A percentile compares a stretch with the other conserved stretches of the same genome.
Conservation (phyloP, 2,329 filamentous ascomycete species). For the Rhexocercosporidium sp. region DNA sequence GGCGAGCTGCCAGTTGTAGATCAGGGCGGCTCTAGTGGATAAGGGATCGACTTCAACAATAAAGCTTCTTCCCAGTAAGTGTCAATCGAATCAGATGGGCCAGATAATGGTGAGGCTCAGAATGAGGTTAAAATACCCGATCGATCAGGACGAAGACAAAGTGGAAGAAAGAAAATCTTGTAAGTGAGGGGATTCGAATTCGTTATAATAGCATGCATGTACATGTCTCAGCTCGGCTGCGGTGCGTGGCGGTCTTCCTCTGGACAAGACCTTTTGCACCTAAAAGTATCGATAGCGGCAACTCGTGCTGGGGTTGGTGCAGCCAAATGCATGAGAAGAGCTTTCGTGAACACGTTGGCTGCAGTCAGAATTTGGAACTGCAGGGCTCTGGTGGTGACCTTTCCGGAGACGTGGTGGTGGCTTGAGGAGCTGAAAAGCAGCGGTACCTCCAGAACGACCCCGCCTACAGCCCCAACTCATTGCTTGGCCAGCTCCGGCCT, state of each 20-base stretch:
- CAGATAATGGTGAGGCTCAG: background rate
- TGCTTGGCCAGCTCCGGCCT: constrained; percentile 3
- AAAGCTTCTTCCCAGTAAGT: background rate
- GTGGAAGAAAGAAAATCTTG: background rate
- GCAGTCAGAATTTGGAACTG: background rate
- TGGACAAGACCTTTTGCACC: constrained; percentile 1
- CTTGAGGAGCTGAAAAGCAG: constrained; percentile 12
- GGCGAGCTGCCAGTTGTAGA: constrained; percentile 14
- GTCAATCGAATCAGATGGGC: constrained; percentile 5
- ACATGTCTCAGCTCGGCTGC: constrained; percentile 18
- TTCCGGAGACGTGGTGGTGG: background rate
- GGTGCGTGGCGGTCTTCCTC: constrained; percentile 1
- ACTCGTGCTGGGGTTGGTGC: constrained; percentile 1
- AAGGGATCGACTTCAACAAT: constrained; percentile 6
- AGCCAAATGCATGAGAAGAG: background rate
- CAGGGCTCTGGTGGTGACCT: background rate
- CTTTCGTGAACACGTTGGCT: background rate
- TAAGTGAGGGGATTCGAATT: constrained; percentile 9
- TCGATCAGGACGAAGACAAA: background rate
- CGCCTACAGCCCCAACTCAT: background rate
- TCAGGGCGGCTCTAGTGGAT: constrained; percentile 9
- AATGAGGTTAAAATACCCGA: background rate
- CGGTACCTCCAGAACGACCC: background rate
- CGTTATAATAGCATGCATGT: constrained; percentile 21
- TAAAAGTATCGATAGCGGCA: constrained; percentile 18